Conservation (phyloP, 1,284 basidiomycete species). For the Cutaneotrichosporon cavernicola region DNA sequence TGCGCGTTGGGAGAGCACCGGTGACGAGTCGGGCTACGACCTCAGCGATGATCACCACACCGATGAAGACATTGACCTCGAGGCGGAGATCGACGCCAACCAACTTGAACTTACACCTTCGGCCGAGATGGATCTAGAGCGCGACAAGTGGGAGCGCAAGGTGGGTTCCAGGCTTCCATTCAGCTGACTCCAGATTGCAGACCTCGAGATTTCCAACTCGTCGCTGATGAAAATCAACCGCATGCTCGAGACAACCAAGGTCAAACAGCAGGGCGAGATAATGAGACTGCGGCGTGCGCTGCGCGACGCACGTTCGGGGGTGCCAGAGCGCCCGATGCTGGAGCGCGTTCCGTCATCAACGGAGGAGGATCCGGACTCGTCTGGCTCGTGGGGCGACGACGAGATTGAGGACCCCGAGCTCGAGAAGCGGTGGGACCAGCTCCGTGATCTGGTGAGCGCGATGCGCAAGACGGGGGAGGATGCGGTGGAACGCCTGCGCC, state of each 20-base stretch:
- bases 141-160: conserved; percentile 46
- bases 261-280: conserved; percentile 48
- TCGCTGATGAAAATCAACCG: conserved; percentile 50
- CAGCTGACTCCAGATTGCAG: conserved; percentile 39
- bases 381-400: conserved; percentile 20
- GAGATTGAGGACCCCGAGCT: conserved; percentile 37
- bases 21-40: conserved; percentile 6
- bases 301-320: conserved; percentile 26
- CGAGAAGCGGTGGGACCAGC: conserved; percentile 44
- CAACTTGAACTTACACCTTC: conserved; percentile 13
- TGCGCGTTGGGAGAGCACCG: not conserved
- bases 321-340: conserved; percentile 9
- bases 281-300: conserved; percentile 42
- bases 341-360: conserved; percentile 5
- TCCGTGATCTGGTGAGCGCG: conserved; percentile 33
- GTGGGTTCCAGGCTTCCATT: conserved; percentile 22
- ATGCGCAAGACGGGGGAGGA: conserved; percentile 39
- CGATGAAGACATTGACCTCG: conserved; percentile 7
- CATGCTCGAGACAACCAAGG: conserved; percentile 46
- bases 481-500: conserved; percentile 34
- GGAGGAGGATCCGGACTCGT: conserved; percentile 18
- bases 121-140: conserved; percentile 24
- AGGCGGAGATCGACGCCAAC: conserved; percentile 15
- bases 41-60: not conserved
- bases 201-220: conserved; percentile 51